Evolutionary conservation across 306 rosid genomes (phyloP).

Genomic region (Gynostemma pentaphyllum): DNA sequence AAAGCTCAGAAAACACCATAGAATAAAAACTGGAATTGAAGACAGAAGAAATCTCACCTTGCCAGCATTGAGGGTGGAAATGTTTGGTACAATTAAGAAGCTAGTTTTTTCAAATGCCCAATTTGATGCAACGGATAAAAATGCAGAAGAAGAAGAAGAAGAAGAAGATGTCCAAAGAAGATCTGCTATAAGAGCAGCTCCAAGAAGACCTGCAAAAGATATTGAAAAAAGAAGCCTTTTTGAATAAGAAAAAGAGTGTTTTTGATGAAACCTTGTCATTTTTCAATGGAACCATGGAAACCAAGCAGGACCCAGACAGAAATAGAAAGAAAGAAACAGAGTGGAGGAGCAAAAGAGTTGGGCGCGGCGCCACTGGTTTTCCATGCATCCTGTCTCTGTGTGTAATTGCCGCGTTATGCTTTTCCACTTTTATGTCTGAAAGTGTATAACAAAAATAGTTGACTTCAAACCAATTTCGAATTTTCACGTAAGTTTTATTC

Average conservation of each 20-base stretch:
- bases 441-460: too few relatives aligned
- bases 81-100: constrained; percentile 19
- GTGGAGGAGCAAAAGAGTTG: constrained; percentile 17
- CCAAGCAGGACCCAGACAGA: not conserved
- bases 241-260: constrained; percentile 18
- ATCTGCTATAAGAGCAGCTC: constrained; percentile 30
- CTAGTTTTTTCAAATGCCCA: constrained; percentile 23
- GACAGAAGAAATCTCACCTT: constrained; percentile 13
- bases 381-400: not conserved
- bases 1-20: not conserved
- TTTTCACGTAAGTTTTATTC: not conserved
- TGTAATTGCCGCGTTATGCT: constrained; percentile 1
- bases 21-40: not conserved
- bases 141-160: constrained; percentile 13
- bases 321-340: not conserved
- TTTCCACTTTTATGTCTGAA: not conserved
- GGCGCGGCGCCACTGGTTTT: constrained; percentile 73
- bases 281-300: constrained; percentile 2
- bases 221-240: constrained; percentile 23
- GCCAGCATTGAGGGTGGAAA: not conserved
- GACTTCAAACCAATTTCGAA: too few relatives aligned
- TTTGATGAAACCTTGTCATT: constrained; percentile 34
- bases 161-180: constrained; percentile 49
- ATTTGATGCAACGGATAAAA: constrained; percentile 28
- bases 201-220: constrained; percentile 29